phyloP scores from a whole-genome alignment of 805 yeast genomes.

The Limtongia smithiae region DNA sequence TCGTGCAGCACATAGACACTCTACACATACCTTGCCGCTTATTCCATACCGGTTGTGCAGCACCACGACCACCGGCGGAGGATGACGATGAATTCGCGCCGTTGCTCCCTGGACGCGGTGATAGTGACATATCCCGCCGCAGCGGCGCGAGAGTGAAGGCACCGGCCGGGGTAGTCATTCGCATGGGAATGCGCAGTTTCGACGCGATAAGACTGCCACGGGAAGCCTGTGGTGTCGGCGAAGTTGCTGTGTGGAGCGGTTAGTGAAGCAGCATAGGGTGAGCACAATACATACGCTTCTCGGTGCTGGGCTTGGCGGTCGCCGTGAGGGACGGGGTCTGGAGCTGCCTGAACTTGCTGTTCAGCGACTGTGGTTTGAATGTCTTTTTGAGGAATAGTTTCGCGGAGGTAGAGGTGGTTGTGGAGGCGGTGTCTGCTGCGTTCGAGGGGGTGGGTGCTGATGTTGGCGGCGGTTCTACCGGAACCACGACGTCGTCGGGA shows the following conservation, averaged over 20 bases:
- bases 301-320: constrained; percentile 11
- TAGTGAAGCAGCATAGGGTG: background rate
- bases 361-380: constrained; percentile 40
- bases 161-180: constrained; percentile 16
- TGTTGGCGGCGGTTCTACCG: too few species aligned
- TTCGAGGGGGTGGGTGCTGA: too few species aligned
- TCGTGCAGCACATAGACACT: too few species aligned
- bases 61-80: constrained; percentile 3
- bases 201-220: constrained; percentile 8
- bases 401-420: background rate
- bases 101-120: constrained; percentile 26
- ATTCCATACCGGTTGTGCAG: constrained; percentile 17
- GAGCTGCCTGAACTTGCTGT: constrained; percentile 34
- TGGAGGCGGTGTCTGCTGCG: background rate
- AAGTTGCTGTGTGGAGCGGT: constrained; percentile 4
- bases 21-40: constrained; percentile 19
- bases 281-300: constrained; percentile 8
- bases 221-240: constrained; percentile 6
- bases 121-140: constrained; percentile 22
- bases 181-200: constrained; percentile 18
- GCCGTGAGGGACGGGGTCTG: constrained; percentile 14
- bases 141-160: constrained; percentile 26
- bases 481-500: too few species aligned
- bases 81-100: constrained; percentile 7
- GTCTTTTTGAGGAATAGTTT: constrained; percentile 29